Base-by-base conservation (phyloP, 495 filamentous ascomycete genomes). In the Hyaloscypha finlandica region DNA sequence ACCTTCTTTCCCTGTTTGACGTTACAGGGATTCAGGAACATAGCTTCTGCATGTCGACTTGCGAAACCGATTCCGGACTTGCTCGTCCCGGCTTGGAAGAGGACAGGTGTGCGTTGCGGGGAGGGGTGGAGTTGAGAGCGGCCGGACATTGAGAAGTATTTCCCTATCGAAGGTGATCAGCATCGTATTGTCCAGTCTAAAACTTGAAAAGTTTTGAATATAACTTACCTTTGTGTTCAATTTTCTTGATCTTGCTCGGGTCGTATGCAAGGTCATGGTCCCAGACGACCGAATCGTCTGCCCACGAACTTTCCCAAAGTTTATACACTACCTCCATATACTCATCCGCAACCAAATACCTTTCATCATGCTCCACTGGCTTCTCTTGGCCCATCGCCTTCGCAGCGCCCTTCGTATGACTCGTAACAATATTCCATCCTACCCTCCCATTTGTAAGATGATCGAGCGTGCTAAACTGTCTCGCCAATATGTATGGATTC, bases 241-340 rank as follows among this genome's bases (percentile, higher is more conserved):
- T 90, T 64, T 84, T 69, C 3, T 86, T 77, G 1, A 92, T 82
- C 8, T 80, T 79, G 5, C 77, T 69, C 1, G 88, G 88, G 29
- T 87, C 82, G 68, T 86, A 88, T 35, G 71, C 77, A 71, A 84
- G 85, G 37, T 75, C 77, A 1, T 78, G 77, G 67, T 86, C 77
- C 2, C 78, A 80, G 8, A 71, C 71, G 48, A 88, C 67, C 39
- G 89, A 86, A 67, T 92, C 89, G 66, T 85, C 82, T 8, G 86
- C 81, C 88, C 88, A 92, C 16, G 87, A 90, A 20, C 86, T 86
- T 68, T 90, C 84, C 74, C 84, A 84, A 3, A 92, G 83, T 69
- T 90, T 90, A 80, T 91, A 91, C 66, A 89, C 81, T 6, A 90
- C 86, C 52, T 82, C 79, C 67, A 91, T 76, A 74, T 90, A 92